Conservation (phyloP, 352 stramenopile species). For the Pythium insidiosum region DNA sequence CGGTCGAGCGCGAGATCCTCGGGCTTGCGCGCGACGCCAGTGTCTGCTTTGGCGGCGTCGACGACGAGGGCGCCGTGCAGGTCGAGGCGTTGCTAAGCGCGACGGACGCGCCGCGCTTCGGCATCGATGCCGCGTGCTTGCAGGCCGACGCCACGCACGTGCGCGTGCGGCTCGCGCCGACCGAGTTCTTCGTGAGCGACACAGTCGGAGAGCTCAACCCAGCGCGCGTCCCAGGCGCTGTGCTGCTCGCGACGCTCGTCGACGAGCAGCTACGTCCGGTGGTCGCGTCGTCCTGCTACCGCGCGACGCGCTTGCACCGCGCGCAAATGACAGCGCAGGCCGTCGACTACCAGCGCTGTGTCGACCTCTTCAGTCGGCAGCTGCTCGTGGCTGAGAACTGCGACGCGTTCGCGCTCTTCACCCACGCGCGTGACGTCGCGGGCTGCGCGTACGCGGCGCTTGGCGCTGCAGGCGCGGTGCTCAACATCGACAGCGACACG, state of each 20-base stretch:
- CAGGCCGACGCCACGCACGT: slow-evolving; percentile 13
- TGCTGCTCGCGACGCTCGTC: slow-evolving; percentile 20
- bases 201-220: slow-evolving; percentile 28
- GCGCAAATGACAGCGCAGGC: background rate
- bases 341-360: slow-evolving; percentile 12
- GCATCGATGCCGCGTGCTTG: slow-evolving; percentile 19
- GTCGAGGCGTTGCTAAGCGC: slow-evolving; percentile 23
- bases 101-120: slow-evolving; percentile 14
- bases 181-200: slow-evolving; percentile 19
- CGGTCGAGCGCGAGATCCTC: slow-evolving; percentile 17
- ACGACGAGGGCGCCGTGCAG: slow-evolving; percentile 20
- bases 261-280: slow-evolving; percentile 9
- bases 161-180: slow-evolving; percentile 20
- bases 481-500: slow-evolving; percentile 12
- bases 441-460: slow-evolving; percentile 26
- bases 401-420: slow-evolving; percentile 15
- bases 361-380: slow-evolving; percentile 16
- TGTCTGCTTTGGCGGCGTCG: slow-evolving; percentile 25
- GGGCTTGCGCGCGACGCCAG: slow-evolving; percentile 10
- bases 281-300: slow-evolving; percentile 13
- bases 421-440: slow-evolving; percentile 13
- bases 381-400: slow-evolving; percentile 18
- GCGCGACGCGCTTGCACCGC: slow-evolving; percentile 2
- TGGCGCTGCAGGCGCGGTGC: slow-evolving; percentile 18
- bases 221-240: slow-evolving; percentile 12